Evolutionary conservation across 805 yeast genomes (phyloP), one percentile per base, ranked within the genome.

Genomic region (Kodamaea kakaduensis): DNA sequence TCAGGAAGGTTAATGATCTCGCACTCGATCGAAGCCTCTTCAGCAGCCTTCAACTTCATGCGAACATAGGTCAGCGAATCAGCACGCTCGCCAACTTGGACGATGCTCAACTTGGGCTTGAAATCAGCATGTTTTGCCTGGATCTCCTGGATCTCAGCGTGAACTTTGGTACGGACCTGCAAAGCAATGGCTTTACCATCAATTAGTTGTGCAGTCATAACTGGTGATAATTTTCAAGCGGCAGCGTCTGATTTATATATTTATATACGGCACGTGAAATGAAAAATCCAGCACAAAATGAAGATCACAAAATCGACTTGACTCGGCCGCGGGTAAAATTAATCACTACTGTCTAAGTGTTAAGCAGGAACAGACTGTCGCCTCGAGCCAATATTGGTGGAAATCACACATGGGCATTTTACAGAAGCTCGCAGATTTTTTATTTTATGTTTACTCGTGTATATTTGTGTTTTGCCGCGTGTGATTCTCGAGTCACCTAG

Each of bases 1-100:
- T 71, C 82, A 2, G 82, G 77, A 40, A 84, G 60, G 37, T 73
- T 75, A 51, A 79, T 69, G 36, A 81, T 69, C 22, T 68, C 59
- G 60, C 89, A 82, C 12, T 65, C 63, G 39, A 84, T 73, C 36
- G 79, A 77, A 24, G 88, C 79, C 45, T 79, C 85, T 37, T 69
- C 66, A 18, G 90, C 84, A 8, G 93, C 90, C 56, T 78, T 81
- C 41, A 81, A 61, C 58, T 84, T 84, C 87, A 82, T 83, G 45
- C 77, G 73, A 31, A 84, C 89, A 58, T 84, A 84, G 3, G 87
- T 81, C n/a, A 82, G 67, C 9, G 93, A 83, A 52, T 84, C 95
- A 15, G 81, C 82, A 57, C 90, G 71, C 17, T 66, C 64, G 37
- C 94, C 95, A 15, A 84, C 83, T 61, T 84, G 95, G 44, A 84